Evolutionary conservation across 257 asterid genomes (phyloP).

Genomic region (Linderniella brevidens): DNA sequence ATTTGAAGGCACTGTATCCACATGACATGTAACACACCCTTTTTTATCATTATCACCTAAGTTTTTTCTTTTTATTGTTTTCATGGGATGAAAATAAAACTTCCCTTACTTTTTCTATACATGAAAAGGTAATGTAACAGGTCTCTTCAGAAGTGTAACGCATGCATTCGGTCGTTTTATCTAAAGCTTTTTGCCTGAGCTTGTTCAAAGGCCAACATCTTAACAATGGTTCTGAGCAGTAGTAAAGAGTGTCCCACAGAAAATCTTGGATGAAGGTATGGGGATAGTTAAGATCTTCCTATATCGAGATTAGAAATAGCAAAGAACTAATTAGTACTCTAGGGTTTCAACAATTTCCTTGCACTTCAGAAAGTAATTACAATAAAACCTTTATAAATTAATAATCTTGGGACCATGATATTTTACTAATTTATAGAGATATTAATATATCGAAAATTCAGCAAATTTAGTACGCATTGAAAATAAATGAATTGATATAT

Average conservation of each 20-base stretch:
- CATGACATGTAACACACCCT: not conserved
- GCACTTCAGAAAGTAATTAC: no score
- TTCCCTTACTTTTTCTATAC: slow-evolving; percentile 47
- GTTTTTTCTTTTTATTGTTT: not conserved
- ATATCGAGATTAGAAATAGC: not conserved
- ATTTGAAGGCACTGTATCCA: slow-evolving; percentile 46
- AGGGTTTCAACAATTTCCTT: no score
- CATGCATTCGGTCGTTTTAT: slow-evolving; percentile 44
- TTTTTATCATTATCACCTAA: no score
- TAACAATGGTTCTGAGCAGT: slow-evolving; percentile 46
- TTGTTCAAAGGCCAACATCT: slow-evolving; percentile 57
- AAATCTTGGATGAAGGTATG: slow-evolving; percentile 47
- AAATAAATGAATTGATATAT: no score
- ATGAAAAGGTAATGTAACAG: slow-evolving; percentile 46
- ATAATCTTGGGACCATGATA: no score
- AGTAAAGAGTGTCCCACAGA: slow-evolving; percentile 43
- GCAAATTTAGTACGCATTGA: no score
- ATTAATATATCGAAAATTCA: no score
- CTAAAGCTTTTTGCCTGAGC: slow-evolving; percentile 37
- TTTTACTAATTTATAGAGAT: no score
- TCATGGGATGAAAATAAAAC: no score
- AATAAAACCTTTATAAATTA: no score
- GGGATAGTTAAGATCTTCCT: slow-evolving; percentile 63
- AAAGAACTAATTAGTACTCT: no score
- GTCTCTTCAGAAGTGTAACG: slow-evolving; percentile 43